Conservation (phyloP, 139 green algal species). For the Chlorella sp. region DNA sequence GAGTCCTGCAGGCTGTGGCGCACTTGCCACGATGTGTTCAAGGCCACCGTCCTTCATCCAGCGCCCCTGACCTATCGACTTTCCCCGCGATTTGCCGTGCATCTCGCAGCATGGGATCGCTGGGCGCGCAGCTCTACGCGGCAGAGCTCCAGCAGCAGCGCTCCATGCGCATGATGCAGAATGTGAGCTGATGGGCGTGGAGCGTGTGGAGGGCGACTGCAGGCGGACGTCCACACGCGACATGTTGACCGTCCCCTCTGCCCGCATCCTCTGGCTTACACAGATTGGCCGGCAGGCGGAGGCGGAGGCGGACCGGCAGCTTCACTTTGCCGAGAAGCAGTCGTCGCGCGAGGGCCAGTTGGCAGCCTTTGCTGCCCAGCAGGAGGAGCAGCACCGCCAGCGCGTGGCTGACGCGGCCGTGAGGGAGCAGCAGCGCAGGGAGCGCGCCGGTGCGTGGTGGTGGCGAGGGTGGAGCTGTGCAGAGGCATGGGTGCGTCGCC, state of each 20-base stretch:
- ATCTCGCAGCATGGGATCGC: no score
- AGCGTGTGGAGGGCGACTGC: background rate
- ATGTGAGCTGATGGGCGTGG: background rate
- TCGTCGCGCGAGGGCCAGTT: background rate
- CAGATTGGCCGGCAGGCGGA: background rate
- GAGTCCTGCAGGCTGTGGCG: no score
- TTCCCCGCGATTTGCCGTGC: no score
- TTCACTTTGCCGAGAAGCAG: background rate
- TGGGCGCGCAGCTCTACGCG: no score
- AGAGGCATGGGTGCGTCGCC: no score
- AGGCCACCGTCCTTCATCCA: no score
- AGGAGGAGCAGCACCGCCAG: background rate
- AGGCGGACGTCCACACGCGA: background rate
- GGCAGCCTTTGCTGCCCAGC: background rate
- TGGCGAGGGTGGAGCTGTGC: no score
- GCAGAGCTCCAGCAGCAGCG: no score
- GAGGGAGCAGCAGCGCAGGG: background rate
- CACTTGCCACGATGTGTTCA: no score
- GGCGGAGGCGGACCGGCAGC: background rate
- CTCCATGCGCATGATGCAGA: no score
- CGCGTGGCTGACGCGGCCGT: background rate
- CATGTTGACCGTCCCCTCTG: background rate
- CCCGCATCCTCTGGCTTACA: background rate
- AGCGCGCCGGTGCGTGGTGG: background rate
- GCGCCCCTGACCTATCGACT: no score